Percentiles rank a stretch among this genome's conserved stretches.
These are phyloP conservation scores for Leucocoprinus gongylophorus DNA, from an alignment of 1,284 basidiomycete species.

Conservation along the genomic window DNA sequence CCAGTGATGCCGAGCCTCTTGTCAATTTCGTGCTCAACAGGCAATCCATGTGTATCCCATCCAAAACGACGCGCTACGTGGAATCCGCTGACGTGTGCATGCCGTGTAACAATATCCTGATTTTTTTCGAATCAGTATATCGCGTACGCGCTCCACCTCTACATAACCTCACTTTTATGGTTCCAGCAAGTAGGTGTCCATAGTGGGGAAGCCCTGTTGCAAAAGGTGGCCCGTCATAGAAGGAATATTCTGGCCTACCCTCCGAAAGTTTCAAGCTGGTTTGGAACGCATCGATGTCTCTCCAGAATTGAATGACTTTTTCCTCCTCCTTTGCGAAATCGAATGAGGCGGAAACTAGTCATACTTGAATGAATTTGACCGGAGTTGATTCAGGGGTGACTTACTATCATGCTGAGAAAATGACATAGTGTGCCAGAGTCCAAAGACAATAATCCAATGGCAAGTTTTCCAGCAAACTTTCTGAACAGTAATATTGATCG, in stretches of 20 bases:
- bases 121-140: constrained; percentile 7
- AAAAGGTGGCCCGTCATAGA: constrained; percentile 98
- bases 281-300: constrained; percentile 96
- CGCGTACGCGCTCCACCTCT: background rate
- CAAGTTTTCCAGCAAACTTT: background rate
- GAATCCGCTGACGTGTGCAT: constrained; percentile 90
- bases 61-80: constrained; percentile 96
- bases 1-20: constrained; percentile 92
- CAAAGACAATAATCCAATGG: background rate
- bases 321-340: constrained; percentile 91
- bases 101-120: constrained; percentile 93
- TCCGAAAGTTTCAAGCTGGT: constrained; percentile 91
- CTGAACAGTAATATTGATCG: constrained; percentile 1
- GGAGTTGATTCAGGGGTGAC: constrained; percentile 24
- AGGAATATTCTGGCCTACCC: constrained; percentile 84
- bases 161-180: constrained; percentile 76
- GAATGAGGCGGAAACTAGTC: constrained; percentile 65
- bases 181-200: constrained; percentile 86
- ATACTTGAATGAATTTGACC: constrained; percentile 8
- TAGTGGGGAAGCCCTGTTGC: constrained; percentile 98
- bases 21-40: constrained; percentile 99
- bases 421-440: constrained; percentile 40
- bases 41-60: constrained; percentile 99
- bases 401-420: constrained; percentile 68
- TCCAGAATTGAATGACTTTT: constrained; percentile 90